Percentiles rank a stretch among this genome's conserved stretches.
Evolutionary conservation across 176 grass and related monocot species (phyloP).

Genomic region (Typha latifolia): DNA sequence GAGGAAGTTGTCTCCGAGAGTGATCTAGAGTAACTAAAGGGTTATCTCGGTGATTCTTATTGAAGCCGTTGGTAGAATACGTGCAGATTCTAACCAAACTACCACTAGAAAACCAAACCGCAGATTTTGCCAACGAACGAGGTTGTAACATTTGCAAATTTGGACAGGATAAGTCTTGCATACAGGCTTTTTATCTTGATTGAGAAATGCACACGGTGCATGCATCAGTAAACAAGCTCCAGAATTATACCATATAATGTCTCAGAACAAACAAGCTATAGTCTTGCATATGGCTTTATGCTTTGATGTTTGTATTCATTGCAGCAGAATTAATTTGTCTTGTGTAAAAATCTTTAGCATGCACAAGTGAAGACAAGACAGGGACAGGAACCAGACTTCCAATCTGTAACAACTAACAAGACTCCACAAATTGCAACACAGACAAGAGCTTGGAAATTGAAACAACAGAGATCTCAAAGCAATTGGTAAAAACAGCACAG

Average conservation of each 20-base stretch:
- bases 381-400: too few species aligned
- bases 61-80: neutral
- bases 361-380: too few species aligned
- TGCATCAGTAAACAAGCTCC: too few species aligned
- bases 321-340: too few species aligned
- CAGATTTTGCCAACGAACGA: neutral
- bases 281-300: too few species aligned
- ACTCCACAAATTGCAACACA: too few species aligned
- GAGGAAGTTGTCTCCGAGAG: conserved; percentile 26
- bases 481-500: neutral
- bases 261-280: too few species aligned
- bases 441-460: neutral
- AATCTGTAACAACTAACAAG: too few species aligned
- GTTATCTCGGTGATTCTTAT: neutral
- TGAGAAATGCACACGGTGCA: neutral
- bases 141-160: neutral
- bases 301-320: too few species aligned
- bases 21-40: conserved; percentile 21
- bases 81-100: neutral
- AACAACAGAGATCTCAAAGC: neutral
- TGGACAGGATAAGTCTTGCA: neutral
- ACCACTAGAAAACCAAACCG: neutral
- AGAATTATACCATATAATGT: too few species aligned
- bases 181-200: neutral
- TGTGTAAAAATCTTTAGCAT: too few species aligned